Conservation (phyloP, 1,284 basidiomycete genomes). For the Ceratobasidium sp. region DNA sequence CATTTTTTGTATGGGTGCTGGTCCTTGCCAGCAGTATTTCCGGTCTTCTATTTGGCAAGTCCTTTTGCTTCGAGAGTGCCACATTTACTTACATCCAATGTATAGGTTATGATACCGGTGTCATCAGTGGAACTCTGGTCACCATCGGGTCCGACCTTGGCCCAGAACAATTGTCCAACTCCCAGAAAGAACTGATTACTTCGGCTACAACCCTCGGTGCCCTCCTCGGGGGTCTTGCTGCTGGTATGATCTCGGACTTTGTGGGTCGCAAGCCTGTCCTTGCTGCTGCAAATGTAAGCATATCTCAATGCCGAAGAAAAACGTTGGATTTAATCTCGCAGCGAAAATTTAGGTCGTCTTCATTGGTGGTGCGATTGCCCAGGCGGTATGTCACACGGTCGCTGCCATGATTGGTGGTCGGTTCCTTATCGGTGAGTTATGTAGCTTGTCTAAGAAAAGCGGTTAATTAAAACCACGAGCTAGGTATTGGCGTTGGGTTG, state of each 20-base stretch:
- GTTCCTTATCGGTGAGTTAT: slow-evolving; percentile 67
- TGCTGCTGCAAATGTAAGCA: slow-evolving; percentile 65
- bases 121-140: slow-evolving; percentile 76
- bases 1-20: slow-evolving; percentile 72
- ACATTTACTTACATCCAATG: not conserved
- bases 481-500: slow-evolving; percentile 62
- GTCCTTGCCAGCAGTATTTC: slow-evolving; percentile 62
- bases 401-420: slow-evolving; percentile 77
- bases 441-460: not conserved
- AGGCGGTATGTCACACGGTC: slow-evolving; percentile 69
- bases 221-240: slow-evolving; percentile 70
- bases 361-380: slow-evolving; percentile 72
- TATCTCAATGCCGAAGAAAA: slow-evolving; percentile 25
- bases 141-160: slow-evolving; percentile 73
- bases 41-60: slow-evolving; percentile 75
- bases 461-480: not conserved
- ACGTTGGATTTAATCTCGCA: slow-evolving; percentile 43
- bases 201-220: slow-evolving; percentile 81
- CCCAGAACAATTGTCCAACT: slow-evolving; percentile 60
- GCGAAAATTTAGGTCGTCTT: slow-evolving; percentile 61
- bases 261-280: slow-evolving; percentile 72
- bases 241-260: slow-evolving; percentile 73
- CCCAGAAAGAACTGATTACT: slow-evolving; percentile 80
- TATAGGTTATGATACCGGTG: slow-evolving; percentile 78
- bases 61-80: not conserved